A percentile compares a stretch with the other conserved stretches of the same genome.
Evolutionary conservation across 495 filamentous ascomycete genomes (phyloP).

Genomic region (Haplographium delicatum): DNA sequence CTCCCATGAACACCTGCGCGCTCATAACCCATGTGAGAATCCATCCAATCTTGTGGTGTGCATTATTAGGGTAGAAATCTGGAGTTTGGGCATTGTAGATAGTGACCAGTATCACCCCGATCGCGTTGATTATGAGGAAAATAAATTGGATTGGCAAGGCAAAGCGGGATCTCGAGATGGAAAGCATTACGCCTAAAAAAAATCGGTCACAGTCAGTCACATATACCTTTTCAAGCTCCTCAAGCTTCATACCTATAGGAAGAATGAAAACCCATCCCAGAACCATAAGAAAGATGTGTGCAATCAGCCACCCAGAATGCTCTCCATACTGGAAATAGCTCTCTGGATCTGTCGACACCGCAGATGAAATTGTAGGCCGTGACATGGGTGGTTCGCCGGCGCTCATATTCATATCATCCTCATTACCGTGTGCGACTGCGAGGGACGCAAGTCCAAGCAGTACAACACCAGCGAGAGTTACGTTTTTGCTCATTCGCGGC

Average conservation of each 20-base stretch:
- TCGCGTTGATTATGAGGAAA: slow-evolving; percentile 67
- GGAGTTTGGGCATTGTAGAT: slow-evolving; percentile 81
- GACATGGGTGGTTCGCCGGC: slow-evolving; percentile 36
- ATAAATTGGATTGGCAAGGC: slow-evolving; percentile 66
- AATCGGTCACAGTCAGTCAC: slow-evolving; percentile 8
- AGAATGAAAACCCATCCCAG: slow-evolving; percentile 79
- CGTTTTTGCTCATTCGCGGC: slow-evolving; percentile 1
- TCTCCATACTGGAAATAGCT: slow-evolving; percentile 70
- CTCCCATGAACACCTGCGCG: slow-evolving; percentile 62
- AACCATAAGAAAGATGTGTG: slow-evolving; percentile 77
- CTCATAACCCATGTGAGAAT: slow-evolving; percentile 65
- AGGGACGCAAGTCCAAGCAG: slow-evolving; percentile 35
- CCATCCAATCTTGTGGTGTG: slow-evolving; percentile 90
- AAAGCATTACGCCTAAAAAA: slow-evolving; percentile 73
- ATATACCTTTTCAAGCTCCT: background rate
- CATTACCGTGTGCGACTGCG: slow-evolving; percentile 38
- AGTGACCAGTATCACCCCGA: slow-evolving; percentile 65
- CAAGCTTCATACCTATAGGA: slow-evolving; percentile 60
- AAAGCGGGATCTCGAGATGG: slow-evolving; percentile 71
- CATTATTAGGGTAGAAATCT: slow-evolving; percentile 83
- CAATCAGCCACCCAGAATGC: slow-evolving; percentile 61
- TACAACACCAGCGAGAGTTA: slow-evolving; percentile 15
- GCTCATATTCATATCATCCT: slow-evolving; percentile 40
- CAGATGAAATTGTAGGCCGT: slow-evolving; percentile 27
- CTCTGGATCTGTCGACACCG: slow-evolving; percentile 26